Conservation (phyloP, 192 early-diverging fungal genomes). For the Coemansia sp. region DNA sequence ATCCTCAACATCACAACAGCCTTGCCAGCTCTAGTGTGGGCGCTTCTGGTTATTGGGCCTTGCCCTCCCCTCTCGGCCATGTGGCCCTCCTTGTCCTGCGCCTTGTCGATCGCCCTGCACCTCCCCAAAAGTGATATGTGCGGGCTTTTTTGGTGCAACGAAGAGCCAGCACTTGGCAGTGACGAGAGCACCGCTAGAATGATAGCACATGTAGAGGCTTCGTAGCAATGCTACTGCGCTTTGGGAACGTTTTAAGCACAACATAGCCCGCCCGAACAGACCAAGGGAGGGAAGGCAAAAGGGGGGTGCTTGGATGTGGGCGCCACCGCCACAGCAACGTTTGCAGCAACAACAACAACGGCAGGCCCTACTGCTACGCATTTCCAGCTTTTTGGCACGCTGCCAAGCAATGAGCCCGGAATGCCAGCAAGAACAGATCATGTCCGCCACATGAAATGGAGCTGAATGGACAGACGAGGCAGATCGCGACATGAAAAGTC, state of each 20-base stretch:
- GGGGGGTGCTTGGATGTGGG: not conserved
- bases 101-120: slow-evolving; percentile 9
- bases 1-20: not conserved
- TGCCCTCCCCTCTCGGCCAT: no score
- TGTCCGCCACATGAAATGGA: not conserved
- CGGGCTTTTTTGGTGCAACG: not conserved
- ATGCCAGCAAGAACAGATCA: not conserved
- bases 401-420: not conserved
- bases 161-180: not conserved
- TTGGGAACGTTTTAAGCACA: not conserved
- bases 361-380: not conserved
- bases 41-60: not conserved
- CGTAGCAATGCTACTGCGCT: not conserved
- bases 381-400: not conserved
- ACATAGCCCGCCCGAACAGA: not conserved
- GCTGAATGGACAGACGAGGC: not conserved
- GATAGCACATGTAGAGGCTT: not conserved
- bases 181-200: not conserved
- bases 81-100: slow-evolving; percentile 4
- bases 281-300: not conserved
- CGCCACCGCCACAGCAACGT: not conserved
- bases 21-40: not conserved
- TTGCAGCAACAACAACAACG: not conserved
- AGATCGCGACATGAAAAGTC: not conserved
- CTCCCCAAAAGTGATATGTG: not conserved